Percentiles rank a stretch among this genome's conserved stretches.
Evolutionary conservation across 305 asterid species (phyloP).

Genomic region (Fraxinus paxiana): DNA sequence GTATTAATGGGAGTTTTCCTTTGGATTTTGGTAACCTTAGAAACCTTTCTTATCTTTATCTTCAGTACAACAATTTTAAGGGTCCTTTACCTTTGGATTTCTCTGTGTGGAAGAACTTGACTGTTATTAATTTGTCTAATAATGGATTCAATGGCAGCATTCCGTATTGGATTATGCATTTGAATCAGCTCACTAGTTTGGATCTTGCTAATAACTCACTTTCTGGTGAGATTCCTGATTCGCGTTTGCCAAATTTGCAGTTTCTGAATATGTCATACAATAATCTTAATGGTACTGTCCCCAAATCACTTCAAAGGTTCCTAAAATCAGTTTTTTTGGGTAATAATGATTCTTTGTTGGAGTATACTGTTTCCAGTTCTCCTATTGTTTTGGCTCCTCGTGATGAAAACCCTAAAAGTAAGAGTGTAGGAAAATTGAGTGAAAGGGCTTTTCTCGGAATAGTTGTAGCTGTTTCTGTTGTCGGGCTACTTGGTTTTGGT

Average conservation of each 20-base stretch:
- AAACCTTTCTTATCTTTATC: constrained; percentile 66
- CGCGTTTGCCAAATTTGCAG: constrained; percentile 53
- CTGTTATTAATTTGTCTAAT: constrained; percentile 55
- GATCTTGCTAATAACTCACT: constrained; percentile 71
- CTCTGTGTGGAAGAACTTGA: constrained; percentile 65
- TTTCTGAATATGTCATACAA: constrained; percentile 65
- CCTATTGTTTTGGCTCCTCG: constrained; percentile 50
- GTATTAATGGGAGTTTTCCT: constrained; percentile 68
- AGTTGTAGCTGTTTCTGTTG: constrained; percentile 51
- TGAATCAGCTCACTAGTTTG: constrained; percentile 50
- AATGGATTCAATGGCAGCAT: constrained; percentile 62
- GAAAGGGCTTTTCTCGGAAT: constrained; percentile 69
- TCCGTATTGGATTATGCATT: constrained; percentile 51
- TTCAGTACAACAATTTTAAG: constrained; percentile 71
- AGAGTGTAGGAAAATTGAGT: constrained; percentile 46
- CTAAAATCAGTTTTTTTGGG: constrained; percentile 65
- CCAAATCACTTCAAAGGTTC: constrained; percentile 69
- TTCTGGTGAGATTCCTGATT: constrained; percentile 62
- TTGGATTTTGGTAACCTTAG: constrained; percentile 60
- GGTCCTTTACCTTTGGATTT: constrained; percentile 74
- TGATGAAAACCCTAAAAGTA: constrained; percentile 34
- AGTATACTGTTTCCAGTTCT: constrained; percentile 34
- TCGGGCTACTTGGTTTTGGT: constrained; percentile 64
- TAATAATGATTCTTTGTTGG: constrained; percentile 46
- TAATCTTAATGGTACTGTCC: constrained; percentile 62